Percentiles rank a stretch among this genome's conserved stretches.
Evolutionary conservation across 164 flowering plant species (phyloP).

Genomic region (Cinnamomum micranthum): DNA sequence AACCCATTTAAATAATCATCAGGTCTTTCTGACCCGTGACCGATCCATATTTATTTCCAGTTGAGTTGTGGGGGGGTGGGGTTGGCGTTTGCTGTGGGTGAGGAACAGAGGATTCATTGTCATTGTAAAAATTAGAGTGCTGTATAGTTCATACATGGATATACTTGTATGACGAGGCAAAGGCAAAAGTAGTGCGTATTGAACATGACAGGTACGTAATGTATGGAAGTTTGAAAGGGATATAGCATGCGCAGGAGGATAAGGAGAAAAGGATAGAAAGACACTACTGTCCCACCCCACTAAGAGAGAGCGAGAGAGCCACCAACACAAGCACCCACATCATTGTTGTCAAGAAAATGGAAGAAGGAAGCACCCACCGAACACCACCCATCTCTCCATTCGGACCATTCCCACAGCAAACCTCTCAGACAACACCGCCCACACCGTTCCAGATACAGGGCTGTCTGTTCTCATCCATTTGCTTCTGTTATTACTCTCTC

Average conservation of each 20-base stretch:
- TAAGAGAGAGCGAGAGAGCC: not conserved
- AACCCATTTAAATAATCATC: too few relatives aligned
- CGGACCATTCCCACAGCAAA: not conserved
- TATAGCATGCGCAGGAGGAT: not conserved
- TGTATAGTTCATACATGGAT: too few relatives aligned
- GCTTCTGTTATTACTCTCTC: not conserved
- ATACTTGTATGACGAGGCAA: not conserved
- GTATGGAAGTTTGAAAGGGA: not conserved
- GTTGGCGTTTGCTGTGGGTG: too few relatives aligned
- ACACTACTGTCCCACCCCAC: not conserved
- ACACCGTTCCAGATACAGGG: not conserved
- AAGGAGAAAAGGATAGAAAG: not conserved
- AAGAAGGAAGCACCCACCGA: not conserved
- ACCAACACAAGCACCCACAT: not conserved
- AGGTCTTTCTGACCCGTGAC: too few relatives aligned
- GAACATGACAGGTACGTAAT: not conserved
- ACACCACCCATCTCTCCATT: not conserved
- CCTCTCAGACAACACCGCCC: too few relatives aligned
- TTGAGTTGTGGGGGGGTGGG: too few relatives aligned
- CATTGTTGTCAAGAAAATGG: not conserved
- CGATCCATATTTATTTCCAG: too few relatives aligned
- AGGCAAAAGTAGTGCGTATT: not conserved
- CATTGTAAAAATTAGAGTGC: too few relatives aligned
- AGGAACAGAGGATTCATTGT: too few relatives aligned
- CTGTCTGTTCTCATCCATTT: not conserved